These are phyloP conservation scores for Penicillium rolfsii DNA, from an alignment of 2,329 filamentous ascomycete genomes.

Conservation along the genomic window DNA sequence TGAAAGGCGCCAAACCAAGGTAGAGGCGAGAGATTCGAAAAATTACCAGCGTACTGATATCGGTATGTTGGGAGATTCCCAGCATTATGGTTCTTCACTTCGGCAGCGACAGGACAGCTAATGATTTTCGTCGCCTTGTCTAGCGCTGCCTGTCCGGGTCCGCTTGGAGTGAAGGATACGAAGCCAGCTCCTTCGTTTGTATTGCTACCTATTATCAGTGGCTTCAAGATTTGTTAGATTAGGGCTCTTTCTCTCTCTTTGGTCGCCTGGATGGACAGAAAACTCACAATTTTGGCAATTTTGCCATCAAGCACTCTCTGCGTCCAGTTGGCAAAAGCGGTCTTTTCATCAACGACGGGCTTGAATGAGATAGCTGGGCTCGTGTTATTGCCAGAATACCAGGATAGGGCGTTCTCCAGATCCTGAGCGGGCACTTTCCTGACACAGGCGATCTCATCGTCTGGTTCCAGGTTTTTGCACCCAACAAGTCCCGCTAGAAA, in stretches of 20 bases:
- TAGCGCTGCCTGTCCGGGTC: slow-evolving; percentile 12
- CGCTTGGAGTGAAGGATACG: slow-evolving; percentile 10
- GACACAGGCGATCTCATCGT: slow-evolving; percentile 31
- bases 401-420: slow-evolving; percentile 29
- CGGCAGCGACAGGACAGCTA: slow-evolving; percentile 35
- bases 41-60: slow-evolving; percentile 48
- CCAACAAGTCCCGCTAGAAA: slow-evolving; percentile 31
- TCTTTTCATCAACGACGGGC: slow-evolving; percentile 9
- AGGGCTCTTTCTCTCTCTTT: background rate
- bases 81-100: slow-evolving; percentile 28
- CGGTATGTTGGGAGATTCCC: slow-evolving; percentile 41
- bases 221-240: slow-evolving; percentile 1
- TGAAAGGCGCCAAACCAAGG: slow-evolving; percentile 14
- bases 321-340: slow-evolving; percentile 12
- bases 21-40: slow-evolving; percentile 40
- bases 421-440: slow-evolving; percentile 22
- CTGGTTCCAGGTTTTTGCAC: slow-evolving; percentile 23
- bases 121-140: slow-evolving; percentile 18
- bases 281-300: slow-evolving; percentile 11
- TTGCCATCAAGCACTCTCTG: slow-evolving; percentile 9
- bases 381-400: slow-evolving; percentile 25
- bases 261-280: background rate
- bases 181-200: slow-evolving; percentile 16
- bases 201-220: slow-evolving; percentile 14
- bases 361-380: slow-evolving; percentile 8